A percentile compares a stretch with the other conserved stretches of the same genome.
Conservation (phyloP, 2,329 filamentous ascomycete genomes). For the Fusarium solani-melongenae region DNA sequence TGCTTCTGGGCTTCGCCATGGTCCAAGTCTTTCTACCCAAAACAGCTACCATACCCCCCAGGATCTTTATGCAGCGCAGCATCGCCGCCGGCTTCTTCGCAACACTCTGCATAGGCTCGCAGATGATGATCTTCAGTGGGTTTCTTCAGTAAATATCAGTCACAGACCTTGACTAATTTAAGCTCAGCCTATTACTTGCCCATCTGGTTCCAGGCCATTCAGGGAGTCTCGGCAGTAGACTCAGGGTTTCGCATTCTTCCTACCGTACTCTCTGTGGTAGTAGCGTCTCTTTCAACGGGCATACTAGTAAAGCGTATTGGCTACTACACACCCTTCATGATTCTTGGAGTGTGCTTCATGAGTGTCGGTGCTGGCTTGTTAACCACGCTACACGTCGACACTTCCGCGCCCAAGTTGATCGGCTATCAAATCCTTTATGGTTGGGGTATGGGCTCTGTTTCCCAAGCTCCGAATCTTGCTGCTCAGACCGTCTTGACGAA, state of each 20-base stretch:
- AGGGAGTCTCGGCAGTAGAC: constrained; percentile 46
- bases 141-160: too few relatives aligned
- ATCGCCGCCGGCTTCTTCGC: constrained; percentile 50
- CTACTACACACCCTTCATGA: constrained; percentile 56
- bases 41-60: constrained; percentile 54
- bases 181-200: constrained; percentile 57
- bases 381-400: constrained; percentile 48
- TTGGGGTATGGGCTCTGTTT: constrained; percentile 53
- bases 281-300: constrained; percentile 42
- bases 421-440: constrained; percentile 54
- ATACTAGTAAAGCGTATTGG: constrained; percentile 45
- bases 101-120: constrained; percentile 38
- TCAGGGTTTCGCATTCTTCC: constrained; percentile 46
- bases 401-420: constrained; percentile 35
- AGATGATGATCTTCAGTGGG: constrained; percentile 37
- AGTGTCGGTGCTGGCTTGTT: constrained; percentile 54
- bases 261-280: constrained; percentile 42
- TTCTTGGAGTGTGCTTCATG: constrained; percentile 47
- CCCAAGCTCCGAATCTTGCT: constrained; percentile 58
- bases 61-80: constrained; percentile 54
- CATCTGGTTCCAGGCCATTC: constrained; percentile 63
- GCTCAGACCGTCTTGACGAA: constrained; percentile 57
- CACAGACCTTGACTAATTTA: too few relatives aligned
- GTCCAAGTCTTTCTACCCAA: constrained; percentile 49
- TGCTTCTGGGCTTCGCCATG: constrained; percentile 55